phyloP scores from a whole-genome alignment of 176 grass and related monocot species.

The Carex kokanica region DNA sequence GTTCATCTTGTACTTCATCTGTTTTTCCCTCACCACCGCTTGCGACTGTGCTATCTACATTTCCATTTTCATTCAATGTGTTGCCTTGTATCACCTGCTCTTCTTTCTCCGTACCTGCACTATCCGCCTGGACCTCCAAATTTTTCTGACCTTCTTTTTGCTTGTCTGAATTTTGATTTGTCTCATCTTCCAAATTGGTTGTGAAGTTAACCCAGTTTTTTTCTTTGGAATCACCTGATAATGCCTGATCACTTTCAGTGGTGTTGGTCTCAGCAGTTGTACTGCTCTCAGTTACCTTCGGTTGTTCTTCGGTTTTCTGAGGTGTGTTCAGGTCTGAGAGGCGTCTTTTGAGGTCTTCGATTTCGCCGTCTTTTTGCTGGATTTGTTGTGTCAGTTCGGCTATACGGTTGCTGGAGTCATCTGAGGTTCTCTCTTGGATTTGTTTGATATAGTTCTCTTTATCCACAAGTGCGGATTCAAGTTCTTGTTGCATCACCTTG shows the following conservation, averaged over 20 bases:
- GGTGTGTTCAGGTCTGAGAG: conserved; percentile 30
- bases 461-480: conserved; percentile 49
- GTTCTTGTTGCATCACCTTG: conserved; percentile 58
- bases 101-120: conserved; percentile 24
- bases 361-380: conserved; percentile 59
- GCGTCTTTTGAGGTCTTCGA: conserved; percentile 65
- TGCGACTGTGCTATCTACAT: conserved; percentile 13
- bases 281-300: neutral
- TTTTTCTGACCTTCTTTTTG: conserved; percentile 41
- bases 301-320: conserved; percentile 25
- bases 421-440: conserved; percentile 42
- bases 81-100: conserved; percentile 32
- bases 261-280: conserved; percentile 23
- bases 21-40: neutral
- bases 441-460: conserved; percentile 47
- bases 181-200: conserved; percentile 34
- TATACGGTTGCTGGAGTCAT: conserved; percentile 35
- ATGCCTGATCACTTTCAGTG: conserved; percentile 7
- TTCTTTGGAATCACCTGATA: conserved; percentile 37
- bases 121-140: conserved; percentile 37
- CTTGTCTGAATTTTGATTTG: conserved; percentile 34
- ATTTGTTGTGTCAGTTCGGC: conserved; percentile 58
- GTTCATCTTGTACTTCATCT: conserved; percentile 23
- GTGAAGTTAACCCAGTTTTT: conserved; percentile 38
- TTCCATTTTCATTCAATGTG: conserved; percentile 45